A percentile compares a stretch with the other conserved stretches of the same genome.
Conservation (phyloP, 345 rosid genomes). For the Eucalyptus shirleyi region DNA sequence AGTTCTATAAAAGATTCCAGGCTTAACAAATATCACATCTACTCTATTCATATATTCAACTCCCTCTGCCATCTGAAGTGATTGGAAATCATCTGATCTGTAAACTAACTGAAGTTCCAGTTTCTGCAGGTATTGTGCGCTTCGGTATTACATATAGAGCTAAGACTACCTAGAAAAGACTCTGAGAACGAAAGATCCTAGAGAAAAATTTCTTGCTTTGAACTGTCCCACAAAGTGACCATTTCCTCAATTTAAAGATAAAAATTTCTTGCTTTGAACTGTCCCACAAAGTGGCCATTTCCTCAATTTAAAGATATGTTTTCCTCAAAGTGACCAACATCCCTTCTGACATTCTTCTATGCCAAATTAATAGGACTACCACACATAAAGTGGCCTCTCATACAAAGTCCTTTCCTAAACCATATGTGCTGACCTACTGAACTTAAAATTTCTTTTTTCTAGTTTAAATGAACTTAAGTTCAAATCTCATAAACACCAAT, state of each 20-base stretch:
- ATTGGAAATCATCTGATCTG: not conserved
- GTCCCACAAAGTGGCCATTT: not conserved
- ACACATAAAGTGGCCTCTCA: not conserved
- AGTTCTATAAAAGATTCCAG: not conserved
- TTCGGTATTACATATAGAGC: not conserved
- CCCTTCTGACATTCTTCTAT: not conserved
- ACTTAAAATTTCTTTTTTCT: not conserved
- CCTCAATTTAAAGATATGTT: not conserved
- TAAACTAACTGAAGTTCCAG: not conserved
- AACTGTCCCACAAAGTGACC: not conserved
- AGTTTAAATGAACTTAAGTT: not conserved
- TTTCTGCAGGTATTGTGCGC: not conserved
- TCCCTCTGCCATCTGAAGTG: not conserved
- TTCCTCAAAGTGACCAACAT: not conserved
- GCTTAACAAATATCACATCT: not conserved
- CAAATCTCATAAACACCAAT: not conserved
- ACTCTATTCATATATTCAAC: not conserved
- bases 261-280: not conserved
- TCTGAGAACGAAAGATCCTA: not conserved
- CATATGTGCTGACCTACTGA: not conserved
- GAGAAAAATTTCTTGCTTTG: not conserved
- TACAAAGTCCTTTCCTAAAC: not conserved
- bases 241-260: not conserved
- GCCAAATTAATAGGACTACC: not conserved
- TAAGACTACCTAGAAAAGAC: not conserved